Percentiles rank a stretch among this genome's conserved stretches.
phyloP scores from a whole-genome alignment of 768 basidiomycete species.

The Infundibulicybe gibba region DNA sequence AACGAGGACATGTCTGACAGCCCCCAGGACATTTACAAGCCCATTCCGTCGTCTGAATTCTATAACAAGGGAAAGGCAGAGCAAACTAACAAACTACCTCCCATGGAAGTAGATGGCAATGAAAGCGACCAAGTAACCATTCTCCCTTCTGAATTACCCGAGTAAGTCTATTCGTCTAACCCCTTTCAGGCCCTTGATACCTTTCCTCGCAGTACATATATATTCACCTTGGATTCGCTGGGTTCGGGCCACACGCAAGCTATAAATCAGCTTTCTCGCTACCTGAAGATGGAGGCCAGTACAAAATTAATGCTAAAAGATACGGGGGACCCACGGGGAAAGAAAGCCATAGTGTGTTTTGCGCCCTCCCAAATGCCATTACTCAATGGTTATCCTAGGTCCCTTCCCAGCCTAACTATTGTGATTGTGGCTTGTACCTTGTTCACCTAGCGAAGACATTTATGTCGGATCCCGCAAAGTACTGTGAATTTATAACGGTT shows the following conservation, averaged over 20 bases:
- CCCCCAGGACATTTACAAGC: too few relatives aligned
- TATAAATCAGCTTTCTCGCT: slow-evolving; percentile 53
- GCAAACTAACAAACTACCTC: neutral
- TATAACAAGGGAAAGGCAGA: neutral
- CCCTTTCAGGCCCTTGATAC: slow-evolving; percentile 4
- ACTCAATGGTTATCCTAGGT: slow-evolving; percentile 46
- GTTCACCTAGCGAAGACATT: slow-evolving; percentile 84
- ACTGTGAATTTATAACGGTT: slow-evolving; percentile 49
- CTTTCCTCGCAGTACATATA: slow-evolving; percentile 52
- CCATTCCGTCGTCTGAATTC: too few relatives aligned
- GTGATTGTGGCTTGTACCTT: slow-evolving; percentile 91
- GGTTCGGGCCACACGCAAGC: slow-evolving; percentile 69
- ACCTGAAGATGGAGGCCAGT: slow-evolving; percentile 73
- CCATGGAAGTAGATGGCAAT: slow-evolving; percentile 8
- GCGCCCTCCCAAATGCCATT: neutral
- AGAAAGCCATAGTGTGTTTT: slow-evolving; percentile 45
- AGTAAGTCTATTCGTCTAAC: neutral
- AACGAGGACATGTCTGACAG: neutral
- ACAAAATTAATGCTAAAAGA: slow-evolving; percentile 54
- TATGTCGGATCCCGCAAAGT: slow-evolving; percentile 54
- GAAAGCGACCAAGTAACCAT: slow-evolving; percentile 5
- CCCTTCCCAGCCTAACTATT: slow-evolving; percentile 83
- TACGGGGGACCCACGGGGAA: slow-evolving; percentile 38
- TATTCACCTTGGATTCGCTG: slow-evolving; percentile 91
- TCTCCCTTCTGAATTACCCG: neutral